Evolutionary conservation across 192 early-diverging fungal genomes (phyloP), one percentile per base, ranked within the genome.

Genomic region (Linnemannia hyalina): DNA sequence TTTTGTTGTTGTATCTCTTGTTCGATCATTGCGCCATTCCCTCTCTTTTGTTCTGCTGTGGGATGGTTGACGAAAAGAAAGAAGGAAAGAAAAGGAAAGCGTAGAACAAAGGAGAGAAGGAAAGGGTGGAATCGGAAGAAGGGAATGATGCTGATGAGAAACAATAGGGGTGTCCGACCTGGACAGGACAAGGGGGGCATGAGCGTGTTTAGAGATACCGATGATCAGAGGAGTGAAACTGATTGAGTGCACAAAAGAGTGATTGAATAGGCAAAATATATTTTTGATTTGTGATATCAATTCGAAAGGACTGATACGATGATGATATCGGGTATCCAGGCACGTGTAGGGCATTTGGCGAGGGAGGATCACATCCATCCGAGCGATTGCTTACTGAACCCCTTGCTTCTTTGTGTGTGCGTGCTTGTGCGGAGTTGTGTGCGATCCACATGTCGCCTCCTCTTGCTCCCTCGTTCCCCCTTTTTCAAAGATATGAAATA

Each of bases 351-450:
- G 11, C 44, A 46, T 23, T 23, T 57, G n/a, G 22, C 23, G 55
- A 9, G 1, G 16, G 18, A 18, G 52, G 16, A 57, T 57, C 23
- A 57, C 55, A 57, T 57, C n/a, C 55, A 16, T 18, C 49, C 18
- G 49, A 52, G 2, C 38, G 38, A 40, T 46, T 46, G 44, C 9
- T 13, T 46, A 40, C 6, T 40, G 38, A 11, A 46, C 11, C 44
- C 44, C 44, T 46, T 46, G 44, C 9, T 9, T 15, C 44, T 15
- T 20, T 52, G 18, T 52, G 49, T 32, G 60, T 32, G 60, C 3
- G 60, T 35, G 60, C 49, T 18, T 65, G 60, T 65, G 60, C 60
- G 60, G 60, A 65, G 60, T 65, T 65, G 60, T 13, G 60, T 65
- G 60, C 60, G 29, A 65, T 65, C 60, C 60, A 65, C 60, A 65